Conservation (phyloP, 305 asterid species). For the Rubia tinctorum region DNA sequence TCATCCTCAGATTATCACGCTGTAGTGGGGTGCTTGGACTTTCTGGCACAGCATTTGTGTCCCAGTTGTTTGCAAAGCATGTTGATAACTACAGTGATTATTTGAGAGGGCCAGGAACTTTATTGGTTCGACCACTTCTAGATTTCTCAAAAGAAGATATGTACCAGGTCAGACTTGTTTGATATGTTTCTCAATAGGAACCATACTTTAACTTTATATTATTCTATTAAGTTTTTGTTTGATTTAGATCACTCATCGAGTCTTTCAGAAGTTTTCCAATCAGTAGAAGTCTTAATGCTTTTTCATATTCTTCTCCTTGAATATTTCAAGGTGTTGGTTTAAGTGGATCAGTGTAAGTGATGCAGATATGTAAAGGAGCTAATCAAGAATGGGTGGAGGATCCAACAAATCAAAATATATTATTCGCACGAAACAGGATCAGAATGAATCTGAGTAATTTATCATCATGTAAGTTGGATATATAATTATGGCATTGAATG, state of each 20-base stretch:
- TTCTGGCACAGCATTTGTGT: conserved; percentile 79
- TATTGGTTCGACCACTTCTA: conserved; percentile 82
- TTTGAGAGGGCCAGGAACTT: conserved; percentile 40
- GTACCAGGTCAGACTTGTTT: conserved; percentile 60
- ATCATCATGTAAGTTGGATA: conserved; percentile 57
- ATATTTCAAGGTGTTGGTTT: conserved; percentile 5
- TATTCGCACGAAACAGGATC: conserved; percentile 89
- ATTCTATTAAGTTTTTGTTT: neutral
- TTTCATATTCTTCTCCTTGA: conserved; percentile 2
- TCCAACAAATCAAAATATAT: conserved; percentile 72
- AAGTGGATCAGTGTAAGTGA: conserved; percentile 19
- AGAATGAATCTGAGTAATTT: conserved; percentile 52
- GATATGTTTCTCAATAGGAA: neutral
- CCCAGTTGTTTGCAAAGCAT: conserved; percentile 46
- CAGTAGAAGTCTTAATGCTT: neutral
- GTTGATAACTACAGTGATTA: conserved; percentile 40
- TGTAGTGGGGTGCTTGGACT: conserved; percentile 98
- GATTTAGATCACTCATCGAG: neutral
- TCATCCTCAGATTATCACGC: conserved; percentile 82
- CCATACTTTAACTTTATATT: neutral
- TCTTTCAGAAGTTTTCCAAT: neutral
- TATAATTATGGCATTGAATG: conserved; percentile 8
- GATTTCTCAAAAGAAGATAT: conserved; percentile 81
- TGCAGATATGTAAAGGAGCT: conserved; percentile 69
- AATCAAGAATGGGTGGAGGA: conserved; percentile 93